Percentiles rank a stretch among this genome's conserved stretches.
Conservation (phyloP, 176 grass and related monocot genomes). For the Hyparrhenia diplandra region DNA sequence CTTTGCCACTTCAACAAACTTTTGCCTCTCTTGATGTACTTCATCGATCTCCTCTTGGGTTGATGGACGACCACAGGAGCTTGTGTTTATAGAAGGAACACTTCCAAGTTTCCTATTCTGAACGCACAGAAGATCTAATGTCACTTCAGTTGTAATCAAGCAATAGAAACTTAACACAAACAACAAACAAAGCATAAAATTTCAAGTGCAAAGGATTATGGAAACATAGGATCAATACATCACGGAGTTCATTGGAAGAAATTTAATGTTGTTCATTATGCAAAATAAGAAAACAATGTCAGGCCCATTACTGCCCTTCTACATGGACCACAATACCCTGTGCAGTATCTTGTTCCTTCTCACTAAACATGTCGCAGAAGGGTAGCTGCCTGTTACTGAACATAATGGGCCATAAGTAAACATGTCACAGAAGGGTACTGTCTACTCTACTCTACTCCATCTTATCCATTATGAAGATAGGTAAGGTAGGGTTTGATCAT, state of each 20-base stretch:
- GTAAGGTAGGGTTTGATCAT: background rate
- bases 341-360: conserved; percentile 3
- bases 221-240: background rate
- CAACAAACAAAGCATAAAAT: background rate
- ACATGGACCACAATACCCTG: conserved; percentile 22
- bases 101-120: conserved; percentile 45
- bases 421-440: no score
- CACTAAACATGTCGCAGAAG: conserved; percentile 11
- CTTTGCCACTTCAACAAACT: conserved; percentile 72
- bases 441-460: background rate
- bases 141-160: conserved; percentile 21
- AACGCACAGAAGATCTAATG: conserved; percentile 13
- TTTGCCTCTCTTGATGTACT: conserved; percentile 54
- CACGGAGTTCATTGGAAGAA: background rate
- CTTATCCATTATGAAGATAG: conserved; percentile 15
- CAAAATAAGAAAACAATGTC: background rate
- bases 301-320: conserved; percentile 12
- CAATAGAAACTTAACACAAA: background rate
- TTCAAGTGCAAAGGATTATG: background rate
- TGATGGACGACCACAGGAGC: conserved; percentile 26
- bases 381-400: conserved; percentile 12
- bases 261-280: conserved; percentile 11
- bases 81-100: conserved; percentile 36
- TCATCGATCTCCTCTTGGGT: conserved; percentile 36
- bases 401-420: no score